phyloP scores from a whole-genome alignment of 2,329 filamentous ascomycete genomes.

The Saccharata proteae region DNA sequence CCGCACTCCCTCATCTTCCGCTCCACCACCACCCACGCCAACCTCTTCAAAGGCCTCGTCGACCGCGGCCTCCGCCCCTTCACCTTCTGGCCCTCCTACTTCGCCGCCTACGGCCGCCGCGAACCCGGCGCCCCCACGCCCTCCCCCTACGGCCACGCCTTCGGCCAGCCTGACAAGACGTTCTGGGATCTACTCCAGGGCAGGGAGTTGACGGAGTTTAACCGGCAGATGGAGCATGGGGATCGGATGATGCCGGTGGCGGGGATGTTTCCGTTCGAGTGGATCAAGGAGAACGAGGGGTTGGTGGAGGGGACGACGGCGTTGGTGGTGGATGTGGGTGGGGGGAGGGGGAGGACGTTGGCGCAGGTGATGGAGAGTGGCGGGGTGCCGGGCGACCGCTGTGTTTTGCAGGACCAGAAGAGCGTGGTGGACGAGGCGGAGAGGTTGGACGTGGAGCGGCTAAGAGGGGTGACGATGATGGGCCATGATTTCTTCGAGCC shows the following conservation, averaged over 20 bases:
- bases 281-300: conserved; percentile 3
- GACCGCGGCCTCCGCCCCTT: conserved; percentile 4
- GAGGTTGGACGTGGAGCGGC: conserved; percentile 9
- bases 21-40: too few species aligned
- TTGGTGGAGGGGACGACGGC: conserved; percentile 3
- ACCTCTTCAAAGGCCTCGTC: too few species aligned
- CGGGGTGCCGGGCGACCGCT: conserved; percentile 17
- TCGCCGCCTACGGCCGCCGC: conserved; percentile 5
- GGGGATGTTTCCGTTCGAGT: conserved; percentile 3
- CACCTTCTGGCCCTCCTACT: conserved; percentile 2
- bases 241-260: conserved; percentile 3
- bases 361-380: conserved; percentile 20
- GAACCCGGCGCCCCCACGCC: conserved; percentile 6
- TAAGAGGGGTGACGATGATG: conserved; percentile 18
- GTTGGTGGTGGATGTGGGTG: conserved; percentile 31
- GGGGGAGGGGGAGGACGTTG: conserved; percentile 30
- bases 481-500: conserved; percentile 17
- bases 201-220: conserved; percentile 1
- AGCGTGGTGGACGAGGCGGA: conserved; percentile 17
- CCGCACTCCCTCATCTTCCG: too few species aligned
- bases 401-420: conserved; percentile 31
- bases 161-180: conserved; percentile 1
- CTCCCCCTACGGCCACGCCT: conserved; percentile 3
- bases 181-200: conserved; percentile 6
- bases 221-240: conserved; percentile 4